Evolutionary conservation across 2,329 filamentous ascomycete genomes (phyloP), one percentile per base, ranked within the genome.

Genomic region (Purpureocillium takamizusanense): DNA sequence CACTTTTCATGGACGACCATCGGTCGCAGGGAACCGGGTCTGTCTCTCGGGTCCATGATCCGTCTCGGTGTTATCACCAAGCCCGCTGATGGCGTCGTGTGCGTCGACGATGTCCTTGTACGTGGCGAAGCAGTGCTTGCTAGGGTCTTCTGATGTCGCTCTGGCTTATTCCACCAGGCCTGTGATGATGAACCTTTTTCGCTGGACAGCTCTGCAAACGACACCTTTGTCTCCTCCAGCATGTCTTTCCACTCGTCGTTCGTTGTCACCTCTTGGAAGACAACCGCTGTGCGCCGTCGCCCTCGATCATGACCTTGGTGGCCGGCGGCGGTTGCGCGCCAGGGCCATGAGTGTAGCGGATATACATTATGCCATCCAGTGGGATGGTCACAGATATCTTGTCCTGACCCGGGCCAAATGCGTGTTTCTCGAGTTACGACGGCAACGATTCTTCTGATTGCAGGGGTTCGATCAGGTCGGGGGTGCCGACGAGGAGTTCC

Each of bases 341-440:
- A 0, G 12, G 2, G 2, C 7, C 3, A 11, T 39, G 11, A 9
- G 33, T 25, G 16, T 44, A 40, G 3, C 33, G 39, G 25, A 44
- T 33, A 15, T 44, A 44, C 3, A 44, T 14, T 15, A 44, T 44
- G 7, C 42, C 42, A 5, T 37, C 42, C 7, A 15, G 3, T 1
- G 2, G 5, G 12, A 15, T n/a, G 2, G 18, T 12, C 9, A 44
- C 27, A 1, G 2, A 14, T 6, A 42, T 32, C 10, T 23, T n/a
- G 1, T 37, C 42, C 15, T 37, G n/a, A 2, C 21, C 2, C 2
- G 39, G 28, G 12, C 14, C 28, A 3, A 13, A 33, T 3, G 21
- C 17, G 9, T 35, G 9, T 4, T 15, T 31, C 12, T 15, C 16
- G 4, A 18, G 8, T 7, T 29, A 12, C 4, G 41, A 35, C 10